These are phyloP conservation scores for Wallacemonas rigidus DNA, from an alignment of 208 protist species.

Conservation along the genomic window DNA sequence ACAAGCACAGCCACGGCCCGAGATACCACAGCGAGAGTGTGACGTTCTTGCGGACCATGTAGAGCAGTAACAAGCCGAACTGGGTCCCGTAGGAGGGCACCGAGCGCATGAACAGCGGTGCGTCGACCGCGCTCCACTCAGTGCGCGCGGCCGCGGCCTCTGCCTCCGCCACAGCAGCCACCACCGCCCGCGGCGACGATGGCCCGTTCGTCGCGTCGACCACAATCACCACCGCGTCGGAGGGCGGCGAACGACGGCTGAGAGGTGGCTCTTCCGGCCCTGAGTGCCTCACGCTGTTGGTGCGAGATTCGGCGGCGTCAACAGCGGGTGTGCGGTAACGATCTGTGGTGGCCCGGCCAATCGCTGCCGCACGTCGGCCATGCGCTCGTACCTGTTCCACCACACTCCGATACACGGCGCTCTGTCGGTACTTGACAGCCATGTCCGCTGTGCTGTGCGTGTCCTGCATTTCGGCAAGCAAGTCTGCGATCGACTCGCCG, in stretches of 20 bases:
- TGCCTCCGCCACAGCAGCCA: not conserved
- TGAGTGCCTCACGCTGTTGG: not conserved
- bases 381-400: slow-evolving; percentile 33
- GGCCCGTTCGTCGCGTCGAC: not conserved
- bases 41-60: slow-evolving; percentile 36
- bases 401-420: slow-evolving; percentile 21
- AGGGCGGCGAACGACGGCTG: not conserved
- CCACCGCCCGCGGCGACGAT: not conserved
- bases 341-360: not conserved
- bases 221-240: not conserved
- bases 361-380: slow-evolving; percentile 24
- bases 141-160: no score
- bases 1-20: slow-evolving; percentile 39
- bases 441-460: slow-evolving; percentile 23
- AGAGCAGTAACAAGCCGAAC: slow-evolving; percentile 27
- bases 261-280: no score
- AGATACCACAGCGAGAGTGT: slow-evolving; percentile 22
- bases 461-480: slow-evolving; percentile 48
- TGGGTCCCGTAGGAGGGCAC: slow-evolving; percentile 23
- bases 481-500: slow-evolving; percentile 48
- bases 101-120: not conserved
- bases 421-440: slow-evolving; percentile 25
- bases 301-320: no score
- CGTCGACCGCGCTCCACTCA: not conserved
- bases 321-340: no score